Percentiles rank a stretch among this genome's conserved stretches.
Conservation (phyloP, 331 rosid species). For the Malus hybrid region DNA sequence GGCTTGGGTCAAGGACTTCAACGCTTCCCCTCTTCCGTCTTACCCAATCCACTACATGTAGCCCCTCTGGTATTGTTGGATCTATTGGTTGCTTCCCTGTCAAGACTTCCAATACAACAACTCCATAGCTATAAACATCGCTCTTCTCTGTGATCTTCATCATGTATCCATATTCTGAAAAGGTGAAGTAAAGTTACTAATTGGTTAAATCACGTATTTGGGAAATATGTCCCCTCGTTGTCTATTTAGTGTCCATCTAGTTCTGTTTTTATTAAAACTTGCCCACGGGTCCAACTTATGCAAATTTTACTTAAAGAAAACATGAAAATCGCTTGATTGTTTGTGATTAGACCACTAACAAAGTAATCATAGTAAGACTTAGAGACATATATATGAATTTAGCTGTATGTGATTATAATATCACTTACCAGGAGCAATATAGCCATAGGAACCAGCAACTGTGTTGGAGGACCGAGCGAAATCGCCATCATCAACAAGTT, state of each 20-base stretch:
- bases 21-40: slow-evolving; percentile 44
- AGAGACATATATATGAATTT: background rate
- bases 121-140: slow-evolving; percentile 87
- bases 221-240: background rate
- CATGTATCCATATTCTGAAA: slow-evolving; percentile 87
- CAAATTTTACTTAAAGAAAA: background rate
- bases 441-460: slow-evolving; percentile 95
- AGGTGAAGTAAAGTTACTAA: slow-evolving; percentile 3
- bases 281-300: background rate
- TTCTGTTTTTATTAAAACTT: too few relatives aligned
- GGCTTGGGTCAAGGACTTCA: slow-evolving; percentile 65
- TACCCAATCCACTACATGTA: slow-evolving; percentile 94
- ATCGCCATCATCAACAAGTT: slow-evolving; percentile 82
- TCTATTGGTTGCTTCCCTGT: slow-evolving; percentile 97
- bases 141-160: slow-evolving; percentile 96
- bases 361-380: background rate
- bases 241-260: background rate
- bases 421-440: slow-evolving; percentile 87
- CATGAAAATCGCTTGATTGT: background rate
- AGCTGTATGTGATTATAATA: background rate
- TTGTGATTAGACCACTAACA: background rate
- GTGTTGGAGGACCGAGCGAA: slow-evolving; percentile 78
- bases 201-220: background rate
- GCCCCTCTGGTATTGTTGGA: slow-evolving; percentile 85
- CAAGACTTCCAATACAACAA: slow-evolving; percentile 72